Percentiles rank a stretch among this genome's conserved stretches.
These are phyloP conservation scores for Dactylellina drechsleri DNA, from an alignment of 2,329 filamentous ascomycete genomes.

Conservation along the genomic window DNA sequence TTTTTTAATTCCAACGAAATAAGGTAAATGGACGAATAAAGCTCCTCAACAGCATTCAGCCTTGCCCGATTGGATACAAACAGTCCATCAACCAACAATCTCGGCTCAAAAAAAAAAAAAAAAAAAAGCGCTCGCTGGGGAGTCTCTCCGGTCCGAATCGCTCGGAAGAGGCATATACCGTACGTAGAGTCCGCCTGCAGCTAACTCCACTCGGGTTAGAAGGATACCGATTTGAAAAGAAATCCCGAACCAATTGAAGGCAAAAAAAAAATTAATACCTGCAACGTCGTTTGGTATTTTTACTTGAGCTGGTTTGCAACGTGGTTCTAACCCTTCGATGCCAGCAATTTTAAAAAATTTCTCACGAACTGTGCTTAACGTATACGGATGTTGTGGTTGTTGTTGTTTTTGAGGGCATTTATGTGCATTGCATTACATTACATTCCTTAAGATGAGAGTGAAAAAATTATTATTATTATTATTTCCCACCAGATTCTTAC, in stretches of 20 bases:
- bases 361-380: too few species aligned
- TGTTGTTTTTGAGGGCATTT: too few species aligned
- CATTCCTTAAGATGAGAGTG: constrained; percentile 29
- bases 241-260: too few species aligned
- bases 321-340: constrained; percentile 39
- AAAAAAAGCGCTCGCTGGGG: background rate
- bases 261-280: background rate
- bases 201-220: constrained; percentile 10
- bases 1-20: too few species aligned
- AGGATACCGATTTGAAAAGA: background rate
- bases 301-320: constrained; percentile 34
- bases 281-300: constrained; percentile 22
- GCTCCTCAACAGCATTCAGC: too few species aligned
- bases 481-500: background rate
- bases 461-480: constrained; percentile 8
- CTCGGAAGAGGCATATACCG: constrained; percentile 14
- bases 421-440: background rate
- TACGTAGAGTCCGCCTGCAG: background rate
- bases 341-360: constrained; percentile 12
- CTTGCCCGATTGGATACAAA: too few species aligned
- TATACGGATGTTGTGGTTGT: too few species aligned
- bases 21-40: too few species aligned
- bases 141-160: constrained; percentile 44
- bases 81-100: background rate
- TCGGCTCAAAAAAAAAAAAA: background rate